These are phyloP conservation scores for Sugiyamaella lignohabitans DNA, from an alignment of 805 yeast species.

Conservation along the genomic window DNA sequence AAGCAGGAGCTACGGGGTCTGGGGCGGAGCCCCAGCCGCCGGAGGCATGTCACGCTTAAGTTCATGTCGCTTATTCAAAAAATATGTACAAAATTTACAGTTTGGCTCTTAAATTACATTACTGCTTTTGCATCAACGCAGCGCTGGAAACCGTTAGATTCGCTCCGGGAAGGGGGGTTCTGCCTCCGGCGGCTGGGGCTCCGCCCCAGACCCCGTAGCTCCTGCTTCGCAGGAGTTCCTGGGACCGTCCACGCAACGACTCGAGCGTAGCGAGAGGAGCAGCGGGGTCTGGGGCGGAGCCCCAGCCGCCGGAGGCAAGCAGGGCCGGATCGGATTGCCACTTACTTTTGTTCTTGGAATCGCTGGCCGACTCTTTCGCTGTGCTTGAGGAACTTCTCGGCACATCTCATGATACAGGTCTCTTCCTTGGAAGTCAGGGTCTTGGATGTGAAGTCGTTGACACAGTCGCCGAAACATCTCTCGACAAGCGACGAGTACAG, in stretches of 20 bases:
- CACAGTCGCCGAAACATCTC: constrained; percentile 96
- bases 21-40: background rate
- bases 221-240: too few species aligned
- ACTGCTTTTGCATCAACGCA: background rate
- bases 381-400: constrained; percentile 96
- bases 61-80: too few species aligned
- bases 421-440: constrained; percentile 80
- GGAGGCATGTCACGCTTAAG: too few species aligned
- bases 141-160: background rate
- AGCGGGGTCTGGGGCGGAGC: too few species aligned
- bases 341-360: constrained; percentile 88
- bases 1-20: too few species aligned
- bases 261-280: too few species aligned
- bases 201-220: too few species aligned
- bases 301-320: too few species aligned
- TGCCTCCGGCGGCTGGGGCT: too few species aligned
- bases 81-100: background rate
- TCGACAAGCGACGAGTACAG: constrained; percentile 90
- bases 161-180: background rate
- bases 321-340: too few species aligned
- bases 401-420: constrained; percentile 80
- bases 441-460: constrained; percentile 94
- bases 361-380: constrained; percentile 97
- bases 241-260: too few species aligned
- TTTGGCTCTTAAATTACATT: background rate